A percentile compares a stretch with the other conserved stretches of the same genome.
Conservation (phyloP, 192 early-diverging fungal species). For the Jimgerdemannia flammicorona region DNA sequence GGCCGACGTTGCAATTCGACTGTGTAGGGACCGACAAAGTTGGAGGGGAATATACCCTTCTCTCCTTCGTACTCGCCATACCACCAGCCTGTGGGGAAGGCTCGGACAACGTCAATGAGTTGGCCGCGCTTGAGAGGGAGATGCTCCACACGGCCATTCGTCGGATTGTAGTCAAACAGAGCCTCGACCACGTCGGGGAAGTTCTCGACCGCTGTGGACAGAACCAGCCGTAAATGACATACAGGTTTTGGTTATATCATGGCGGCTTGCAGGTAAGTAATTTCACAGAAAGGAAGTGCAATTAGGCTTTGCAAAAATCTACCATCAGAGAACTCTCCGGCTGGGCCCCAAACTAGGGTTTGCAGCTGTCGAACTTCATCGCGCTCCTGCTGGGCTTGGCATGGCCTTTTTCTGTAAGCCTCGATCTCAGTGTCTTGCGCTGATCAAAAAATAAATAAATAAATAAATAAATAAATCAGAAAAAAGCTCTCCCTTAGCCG, state of each 20-base stretch:
- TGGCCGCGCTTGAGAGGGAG: neutral
- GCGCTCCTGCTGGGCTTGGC: neutral
- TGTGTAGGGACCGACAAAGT: neutral
- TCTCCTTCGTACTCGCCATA: neutral
- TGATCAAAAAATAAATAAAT: neutral
- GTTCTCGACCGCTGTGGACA: neutral
- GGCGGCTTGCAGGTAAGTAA: too few species aligned
- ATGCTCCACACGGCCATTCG: neutral
- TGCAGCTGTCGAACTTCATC: neutral
- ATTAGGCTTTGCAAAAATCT: neutral
- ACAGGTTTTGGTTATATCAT: too few species aligned
- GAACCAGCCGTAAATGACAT: neutral
- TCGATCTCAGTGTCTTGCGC: neutral
- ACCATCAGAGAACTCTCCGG: neutral
- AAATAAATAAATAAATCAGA: too few species aligned
- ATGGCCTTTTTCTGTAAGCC: neutral
- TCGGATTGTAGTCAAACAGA: neutral
- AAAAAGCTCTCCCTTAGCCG: too few species aligned
- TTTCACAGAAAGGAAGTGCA: neutral
- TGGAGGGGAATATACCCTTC: neutral
- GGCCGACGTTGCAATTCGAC: too few species aligned
- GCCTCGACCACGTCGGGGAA: neutral
- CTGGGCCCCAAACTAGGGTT: neutral
- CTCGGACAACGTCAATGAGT: neutral
- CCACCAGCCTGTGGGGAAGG: neutral